A percentile compares a stretch with the other conserved stretches of the same genome.
These are phyloP conservation scores for Solanum appendiculatum DNA, from an alignment of 257 asterid genomes.

Conservation along the genomic window DNA sequence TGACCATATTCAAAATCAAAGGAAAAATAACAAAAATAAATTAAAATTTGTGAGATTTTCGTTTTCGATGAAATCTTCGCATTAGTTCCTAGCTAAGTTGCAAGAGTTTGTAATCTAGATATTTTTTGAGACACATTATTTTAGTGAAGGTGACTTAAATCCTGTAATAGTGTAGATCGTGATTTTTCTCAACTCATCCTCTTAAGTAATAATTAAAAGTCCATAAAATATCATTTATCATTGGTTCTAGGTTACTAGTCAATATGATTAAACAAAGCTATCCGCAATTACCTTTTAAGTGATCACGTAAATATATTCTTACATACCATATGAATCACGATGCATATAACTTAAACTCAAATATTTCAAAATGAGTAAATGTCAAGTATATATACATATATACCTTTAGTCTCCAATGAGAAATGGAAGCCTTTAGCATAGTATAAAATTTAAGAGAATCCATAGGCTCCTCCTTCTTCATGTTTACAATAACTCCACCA, in stretches of 20 bases:
- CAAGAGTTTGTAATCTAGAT: no score
- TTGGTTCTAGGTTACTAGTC: not conserved
- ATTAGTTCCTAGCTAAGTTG: no score
- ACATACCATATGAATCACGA: no score
- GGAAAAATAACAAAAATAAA: not conserved
- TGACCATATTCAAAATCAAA: constrained; percentile 16
- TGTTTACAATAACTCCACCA: constrained; percentile 4
- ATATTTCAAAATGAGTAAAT: not conserved
- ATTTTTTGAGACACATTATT: no score
- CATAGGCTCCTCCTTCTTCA: constrained; percentile 2
- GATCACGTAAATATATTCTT: not conserved
- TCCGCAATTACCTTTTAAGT: not conserved
- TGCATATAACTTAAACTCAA: not conserved
- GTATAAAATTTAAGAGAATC: not conserved
- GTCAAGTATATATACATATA: not conserved
- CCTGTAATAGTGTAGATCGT: no score
- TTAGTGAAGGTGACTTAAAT: no score
- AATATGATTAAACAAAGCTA: not conserved
- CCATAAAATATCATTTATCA: not conserved
- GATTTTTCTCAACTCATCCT: not conserved
- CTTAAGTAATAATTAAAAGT: no score
- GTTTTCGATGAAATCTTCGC: not conserved
- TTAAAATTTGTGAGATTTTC: not conserved
- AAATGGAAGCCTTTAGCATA: not conserved
- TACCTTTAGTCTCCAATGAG: not conserved